Base-by-base conservation (phyloP, 306 rosid genomes). In the Begonia loranthoides region DNA sequence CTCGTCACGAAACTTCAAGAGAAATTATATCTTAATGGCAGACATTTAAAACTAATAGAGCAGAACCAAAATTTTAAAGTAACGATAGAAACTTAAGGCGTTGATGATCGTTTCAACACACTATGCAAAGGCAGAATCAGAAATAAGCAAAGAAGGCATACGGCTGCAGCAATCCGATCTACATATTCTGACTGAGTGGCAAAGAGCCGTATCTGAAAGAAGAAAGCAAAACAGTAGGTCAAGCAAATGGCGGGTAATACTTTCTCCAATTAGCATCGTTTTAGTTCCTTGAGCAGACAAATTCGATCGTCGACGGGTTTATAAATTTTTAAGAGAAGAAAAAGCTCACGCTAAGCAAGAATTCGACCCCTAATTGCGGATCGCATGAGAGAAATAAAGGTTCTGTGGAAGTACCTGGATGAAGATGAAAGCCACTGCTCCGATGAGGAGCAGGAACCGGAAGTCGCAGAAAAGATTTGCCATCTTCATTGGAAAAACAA, bases 101-200 rank as follows among this genome's bases (percentile, higher is more conserved):
- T 28, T 7, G 3, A 28, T 28, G 8, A 28, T 28, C 36, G 36
- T 28, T 28, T 28, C 36, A 28, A 28, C 0, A 28, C 2, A 28
- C 36, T 28, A 28, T 3, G 7, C 7, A 5, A 28, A 28, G 36
- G 9, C 36, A 28, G 5, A 28, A 28, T 58, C 39, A 44, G 38
- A 46, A 49, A 39, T 22, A 17, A 24, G 3, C 36, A 60, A 13
- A 10, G 12, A 50, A 38, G 41, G 70, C 81, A 52, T 80, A 85
- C 97, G 65, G 95, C 87, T 38, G 67, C 73, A 11, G 97, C 90
- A 10, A 90, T 94, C 74, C 92, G 94, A 78, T 90, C 97, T 16
- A 94, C 89, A 53, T 90, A 90, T 63, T 82, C 63, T 8, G 94
- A 80, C 55, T 90, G 97, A 4, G 95, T 78, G 10, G 83, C 62